Evolutionary conservation across 2,329 filamentous ascomycete species (phyloP).

Genomic region (Chaetomiaceae sp.): DNA sequence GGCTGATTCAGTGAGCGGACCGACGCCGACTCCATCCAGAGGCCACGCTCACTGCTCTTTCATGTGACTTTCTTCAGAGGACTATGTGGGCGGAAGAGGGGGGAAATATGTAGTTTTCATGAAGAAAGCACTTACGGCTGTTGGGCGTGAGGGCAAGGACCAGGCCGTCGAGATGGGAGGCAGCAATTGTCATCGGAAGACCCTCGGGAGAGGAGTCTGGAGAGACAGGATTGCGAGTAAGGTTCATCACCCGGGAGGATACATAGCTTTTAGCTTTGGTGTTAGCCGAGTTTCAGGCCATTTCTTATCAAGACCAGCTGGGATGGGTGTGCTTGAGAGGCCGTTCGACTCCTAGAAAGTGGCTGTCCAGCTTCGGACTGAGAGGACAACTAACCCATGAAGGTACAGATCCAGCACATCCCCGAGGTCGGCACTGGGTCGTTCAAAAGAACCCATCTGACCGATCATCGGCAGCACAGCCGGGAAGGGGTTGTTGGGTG

Average conservation of each 20-base stretch:
- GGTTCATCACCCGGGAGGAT: constrained; percentile 69
- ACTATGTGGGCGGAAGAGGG: too few species aligned
- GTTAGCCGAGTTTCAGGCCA: too few species aligned
- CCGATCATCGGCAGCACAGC: constrained; percentile 81
- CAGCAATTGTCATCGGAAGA: constrained; percentile 67
- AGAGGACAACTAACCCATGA: constrained; percentile 63
- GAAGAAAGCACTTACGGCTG: too few species aligned
- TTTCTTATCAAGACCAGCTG: too few species aligned
- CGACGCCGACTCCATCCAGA: too few species aligned
- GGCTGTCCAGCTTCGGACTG: too few species aligned
- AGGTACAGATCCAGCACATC: constrained; percentile 74
- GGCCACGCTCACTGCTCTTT: too few species aligned
- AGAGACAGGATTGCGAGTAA: constrained; percentile 40
- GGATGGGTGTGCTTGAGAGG: too few species aligned
- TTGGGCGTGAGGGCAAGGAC: constrained; percentile 76
- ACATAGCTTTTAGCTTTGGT: constrained; percentile 56
- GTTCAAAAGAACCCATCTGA: constrained; percentile 68
- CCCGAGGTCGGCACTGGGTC: constrained; percentile 54
- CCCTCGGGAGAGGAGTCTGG: constrained; percentile 34
- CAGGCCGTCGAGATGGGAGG: constrained; percentile 72
- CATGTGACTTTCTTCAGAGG: too few species aligned
- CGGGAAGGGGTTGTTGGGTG: constrained; percentile 63
- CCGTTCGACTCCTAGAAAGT: too few species aligned
- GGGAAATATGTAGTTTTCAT: too few species aligned
- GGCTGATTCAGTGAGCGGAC: too few species aligned